Base-by-base conservation (phyloP, 306 rosid species). In the Alnus glutinosa region DNA sequence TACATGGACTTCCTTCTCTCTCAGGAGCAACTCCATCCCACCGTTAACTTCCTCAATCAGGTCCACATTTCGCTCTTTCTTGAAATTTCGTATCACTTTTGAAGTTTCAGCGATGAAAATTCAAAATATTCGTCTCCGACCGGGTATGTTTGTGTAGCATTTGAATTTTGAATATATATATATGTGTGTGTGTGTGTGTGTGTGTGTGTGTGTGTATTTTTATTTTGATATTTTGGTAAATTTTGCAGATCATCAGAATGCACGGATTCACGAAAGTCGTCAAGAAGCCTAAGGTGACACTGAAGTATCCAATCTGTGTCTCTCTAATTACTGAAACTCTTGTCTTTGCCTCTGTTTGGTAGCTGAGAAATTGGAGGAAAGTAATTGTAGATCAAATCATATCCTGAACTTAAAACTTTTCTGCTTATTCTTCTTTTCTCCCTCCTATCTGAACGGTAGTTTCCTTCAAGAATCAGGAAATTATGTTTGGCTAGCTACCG, bases 251-350 rank as follows among this genome's bases (percentile, higher is more conserved):
- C 80, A 81, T 92, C 78, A 37, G 62, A 34, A 86, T 92, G 87
- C 96, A 92, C 82, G 97, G 96, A 34, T 90, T 89, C 92, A 89
- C 74, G 92, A 92, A 85, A 80, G 73, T 89, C 9, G 80, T 83
- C 75, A 81, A 62, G 6, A 73, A 47, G 51, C 83, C 75, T 14
- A 92, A 92, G 98, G 97, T 94, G 42, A 59, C 12, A 48, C 71
- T 68, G n/a, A 37, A 39, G 18, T 52, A 23, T 49, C 39, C 54
- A 9, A 1, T 18, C n/a, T 52, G 55, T 39, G 2, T 49, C 10
- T 70, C 1, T 15, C 14, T 78, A 49, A 79, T 79, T 78, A 12
- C n/a, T 51, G 37, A 57, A 8, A 34, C 37, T 47, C 14, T 13
- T 57, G 19, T 16, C 51, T 44, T 4, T 10, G 34, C 19, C 59